Evolutionary conservation across 345 rosid genomes (phyloP), one percentile per base, ranked within the genome.

Genomic region (Rhizophora apiculata): DNA sequence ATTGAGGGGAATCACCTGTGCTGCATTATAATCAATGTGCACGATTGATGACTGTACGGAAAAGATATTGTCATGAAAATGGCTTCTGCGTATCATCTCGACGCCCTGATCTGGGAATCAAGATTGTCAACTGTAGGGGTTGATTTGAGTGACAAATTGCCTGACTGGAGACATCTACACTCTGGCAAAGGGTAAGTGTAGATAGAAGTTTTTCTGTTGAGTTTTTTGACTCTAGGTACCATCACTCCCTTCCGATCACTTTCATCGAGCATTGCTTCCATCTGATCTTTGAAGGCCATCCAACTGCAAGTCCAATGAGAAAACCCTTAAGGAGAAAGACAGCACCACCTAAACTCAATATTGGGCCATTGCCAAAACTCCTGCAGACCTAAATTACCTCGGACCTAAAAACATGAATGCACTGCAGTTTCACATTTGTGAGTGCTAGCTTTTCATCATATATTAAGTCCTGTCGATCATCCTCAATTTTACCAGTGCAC

Each of bases 131-230:
- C 27, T 55, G 73, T 60, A 22, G 73, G 69, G 27, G 84, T 72
- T 65, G 68, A 62, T 70, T 68, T 71, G 21, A 69, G 73, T 6
- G 75, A 77, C 49, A 90, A 78, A 82, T 89, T 85, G 36, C 82
- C 70, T 8, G 85, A 74, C 51, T 77, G 91, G 54, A 94, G 88
- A 74, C 97, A 94, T 24, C 82, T 80, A 39, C 97, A 89, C 73
- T 91, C 98, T 1, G 98, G 95, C 78, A 91, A 86, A 60, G 97
- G 98, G 68, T 82, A 91, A 0, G 86, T 78, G 80, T 94, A 91
- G 72, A 94, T 81, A 6, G 97, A 88, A 71, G 92, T 91, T 77
- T 94, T 89, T 30, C 98, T 76, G 85, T 89, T 91, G 80, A 91
- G 80, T 79, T 89, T 94, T 62, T 80, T 81, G 5, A 91, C 76